These are phyloP conservation scores for Conticribra guillardii DNA, from an alignment of 108 stramenopile species.

Conservation along the genomic window DNA sequence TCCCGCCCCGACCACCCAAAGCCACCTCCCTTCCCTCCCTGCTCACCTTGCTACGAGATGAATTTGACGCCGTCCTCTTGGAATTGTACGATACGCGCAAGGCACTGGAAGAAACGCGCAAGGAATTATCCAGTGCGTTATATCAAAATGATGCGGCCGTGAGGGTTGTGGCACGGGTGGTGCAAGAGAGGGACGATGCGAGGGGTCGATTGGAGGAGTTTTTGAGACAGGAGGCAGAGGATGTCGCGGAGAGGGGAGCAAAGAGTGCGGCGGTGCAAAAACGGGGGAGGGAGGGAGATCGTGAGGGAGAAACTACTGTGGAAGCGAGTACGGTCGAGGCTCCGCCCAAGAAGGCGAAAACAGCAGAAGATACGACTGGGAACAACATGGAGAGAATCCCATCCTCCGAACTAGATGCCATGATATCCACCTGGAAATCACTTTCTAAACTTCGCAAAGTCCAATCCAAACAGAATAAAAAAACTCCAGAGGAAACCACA, in stretches of 20 bases:
- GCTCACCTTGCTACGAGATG: conserved; percentile 67
- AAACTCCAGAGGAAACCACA: conserved; percentile 20
- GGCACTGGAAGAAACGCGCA: conserved; percentile 85
- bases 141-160: conserved; percentile 98
- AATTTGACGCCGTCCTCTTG: conserved; percentile 90
- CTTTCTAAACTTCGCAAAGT: conserved; percentile 35
- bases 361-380: neutral
- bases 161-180: conserved; percentile 91
- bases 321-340: neutral
- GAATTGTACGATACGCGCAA: conserved; percentile 88
- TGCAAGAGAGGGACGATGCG: conserved; percentile 88
- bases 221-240: conserved; percentile 34
- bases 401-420: conserved; percentile 40
- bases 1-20: conserved; percentile 64
- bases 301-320: conserved; percentile 1
- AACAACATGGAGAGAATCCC: conserved; percentile 42
- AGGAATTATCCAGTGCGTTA: conserved; percentile 86
- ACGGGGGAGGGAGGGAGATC: neutral
- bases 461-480: conserved; percentile 26
- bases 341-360: neutral
- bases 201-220: conserved; percentile 57
- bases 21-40: conserved; percentile 70
- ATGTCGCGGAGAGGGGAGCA: neutral
- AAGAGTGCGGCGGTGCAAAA: conserved; percentile 5
- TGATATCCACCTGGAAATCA: conserved; percentile 62